Percentiles rank a stretch among this genome's conserved stretches.
phyloP scores from a whole-genome alignment of 1,284 basidiomycete genomes.

The Austroboletus niveus region DNA sequence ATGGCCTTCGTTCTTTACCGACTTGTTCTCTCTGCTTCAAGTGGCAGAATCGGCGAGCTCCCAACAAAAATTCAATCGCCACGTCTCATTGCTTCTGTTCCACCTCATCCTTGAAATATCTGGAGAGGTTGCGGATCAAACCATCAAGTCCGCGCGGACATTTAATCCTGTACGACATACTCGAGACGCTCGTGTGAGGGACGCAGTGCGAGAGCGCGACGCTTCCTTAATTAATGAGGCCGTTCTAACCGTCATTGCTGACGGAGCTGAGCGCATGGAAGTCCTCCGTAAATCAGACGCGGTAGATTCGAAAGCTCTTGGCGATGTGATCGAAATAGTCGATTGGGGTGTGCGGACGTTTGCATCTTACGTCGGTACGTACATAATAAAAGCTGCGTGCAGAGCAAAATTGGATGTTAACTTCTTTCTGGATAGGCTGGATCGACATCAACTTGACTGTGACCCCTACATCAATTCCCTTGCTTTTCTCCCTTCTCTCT shows the following conservation, averaged over 20 bases:
- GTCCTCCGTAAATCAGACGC: conserved; percentile 51
- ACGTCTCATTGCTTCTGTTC: conserved; percentile 83
- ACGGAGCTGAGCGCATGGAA: conserved; percentile 63
- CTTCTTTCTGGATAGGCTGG: conserved; percentile 67
- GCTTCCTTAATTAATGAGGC: conserved; percentile 87
- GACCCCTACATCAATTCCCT: conserved; percentile 83
- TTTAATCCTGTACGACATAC: conserved; percentile 69
- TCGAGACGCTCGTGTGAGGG: conserved; percentile 81
- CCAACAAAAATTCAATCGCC: conserved; percentile 65
- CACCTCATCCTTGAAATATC: conserved; percentile 89
- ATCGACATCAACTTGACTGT: conserved; percentile 97
- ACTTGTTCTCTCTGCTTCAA: conserved; percentile 75
- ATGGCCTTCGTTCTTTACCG: conserved; percentile 80
- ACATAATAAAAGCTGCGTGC: conserved; percentile 20
- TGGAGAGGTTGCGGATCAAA: conserved; percentile 88
- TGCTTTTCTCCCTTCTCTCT: conserved; percentile 87
- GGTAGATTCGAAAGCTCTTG: conserved; percentile 46
- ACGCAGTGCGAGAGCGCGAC: conserved; percentile 88
- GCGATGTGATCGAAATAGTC: conserved; percentile 74
- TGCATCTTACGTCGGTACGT: conserved; percentile 90
- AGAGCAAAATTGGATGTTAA: conserved; percentile 5
- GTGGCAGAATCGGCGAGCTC: conserved; percentile 51
- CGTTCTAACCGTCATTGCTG: conserved; percentile 80
- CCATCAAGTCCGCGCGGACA: conserved; percentile 80
- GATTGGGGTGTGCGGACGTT: conserved; percentile 91